Conservation (phyloP, 192 early-diverging fungal species). For the Rhizoclosmatium globosum region DNA sequence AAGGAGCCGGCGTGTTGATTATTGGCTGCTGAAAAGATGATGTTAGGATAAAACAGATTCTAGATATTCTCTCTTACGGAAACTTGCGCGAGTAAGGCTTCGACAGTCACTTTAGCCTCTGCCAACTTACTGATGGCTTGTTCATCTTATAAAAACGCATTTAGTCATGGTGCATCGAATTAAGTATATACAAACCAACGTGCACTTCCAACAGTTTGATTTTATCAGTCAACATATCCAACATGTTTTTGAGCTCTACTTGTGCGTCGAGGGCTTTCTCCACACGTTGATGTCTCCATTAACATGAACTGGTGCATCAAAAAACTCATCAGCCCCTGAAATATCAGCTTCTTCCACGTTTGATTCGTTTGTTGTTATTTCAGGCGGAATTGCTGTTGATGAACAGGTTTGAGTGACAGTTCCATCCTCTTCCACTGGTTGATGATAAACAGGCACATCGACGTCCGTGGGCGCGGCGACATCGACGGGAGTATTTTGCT, state of each 20-base stretch:
- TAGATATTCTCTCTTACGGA: no score
- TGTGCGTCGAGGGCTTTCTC: neutral
- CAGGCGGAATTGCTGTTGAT: neutral
- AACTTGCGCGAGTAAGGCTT: neutral
- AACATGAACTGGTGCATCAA: neutral
- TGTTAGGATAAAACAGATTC: no score
- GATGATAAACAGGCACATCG: no score
- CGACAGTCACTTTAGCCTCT: constrained; percentile 1
- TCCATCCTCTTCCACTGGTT: no score
- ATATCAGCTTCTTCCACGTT: neutral
- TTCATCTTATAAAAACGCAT: neutral
- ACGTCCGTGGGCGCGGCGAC: no score
- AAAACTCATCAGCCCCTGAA: constrained; percentile 9
- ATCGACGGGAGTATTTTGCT: neutral
- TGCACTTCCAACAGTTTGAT: neutral
- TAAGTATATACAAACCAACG: neutral
- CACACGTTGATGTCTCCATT: neutral
- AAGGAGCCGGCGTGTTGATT: no score
- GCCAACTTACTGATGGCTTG: neutral
- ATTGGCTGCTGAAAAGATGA: no score
- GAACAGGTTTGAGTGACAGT: no score
- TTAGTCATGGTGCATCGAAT: neutral
- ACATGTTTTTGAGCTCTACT: neutral
- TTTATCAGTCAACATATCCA: neutral
- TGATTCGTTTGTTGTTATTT: neutral